Conservation (phyloP, 352 stramenopile species). For the Pythium folliculosum region DNA sequence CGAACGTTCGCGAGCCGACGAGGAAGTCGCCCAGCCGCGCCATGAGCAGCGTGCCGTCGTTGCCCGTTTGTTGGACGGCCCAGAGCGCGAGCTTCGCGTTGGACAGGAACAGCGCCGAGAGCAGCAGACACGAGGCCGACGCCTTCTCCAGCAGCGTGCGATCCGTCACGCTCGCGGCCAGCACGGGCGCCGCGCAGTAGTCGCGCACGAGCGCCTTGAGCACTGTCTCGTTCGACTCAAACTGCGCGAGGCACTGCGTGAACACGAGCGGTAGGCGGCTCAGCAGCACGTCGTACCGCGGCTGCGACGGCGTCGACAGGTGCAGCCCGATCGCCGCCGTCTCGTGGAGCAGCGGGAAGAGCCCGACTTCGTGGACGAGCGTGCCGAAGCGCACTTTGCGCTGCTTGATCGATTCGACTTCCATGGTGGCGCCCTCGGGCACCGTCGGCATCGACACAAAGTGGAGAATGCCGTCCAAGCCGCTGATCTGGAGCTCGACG, state of each 20-base stretch:
- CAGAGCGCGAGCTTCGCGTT: constrained; percentile 83
- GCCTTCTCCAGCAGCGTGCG: constrained; percentile 51
- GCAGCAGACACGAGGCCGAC: constrained; percentile 63
- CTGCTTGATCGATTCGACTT: constrained; percentile 28
- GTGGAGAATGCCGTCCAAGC: constrained; percentile 72
- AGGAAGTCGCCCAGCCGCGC: constrained; percentile 60
- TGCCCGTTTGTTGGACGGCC: constrained; percentile 64
- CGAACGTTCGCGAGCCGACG: constrained; percentile 48
- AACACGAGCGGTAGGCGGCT: constrained; percentile 81
- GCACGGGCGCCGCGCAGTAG: constrained; percentile 69
- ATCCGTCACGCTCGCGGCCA: constrained; percentile 45
- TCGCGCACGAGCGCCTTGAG: constrained; percentile 70
- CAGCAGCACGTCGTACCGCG: constrained; percentile 51
- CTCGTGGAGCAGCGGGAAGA: constrained; percentile 76
- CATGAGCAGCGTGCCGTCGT: constrained; percentile 63
- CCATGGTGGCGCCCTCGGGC: constrained; percentile 11
- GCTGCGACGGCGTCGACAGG: constrained; percentile 19
- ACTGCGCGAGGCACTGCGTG: constrained; percentile 79
- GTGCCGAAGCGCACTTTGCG: constrained; percentile 48
- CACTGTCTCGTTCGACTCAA: constrained; percentile 63
- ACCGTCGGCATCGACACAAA: constrained; percentile 56
- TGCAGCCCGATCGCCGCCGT: constrained; percentile 54
- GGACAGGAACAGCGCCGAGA: constrained; percentile 78
- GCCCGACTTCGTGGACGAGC: constrained; percentile 67
- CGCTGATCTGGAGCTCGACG: constrained; percentile 65